These are phyloP conservation scores for Rutidosis leptorrhynchoides DNA, from an alignment of 129 eudicot genomes.

Conservation along the genomic window DNA sequence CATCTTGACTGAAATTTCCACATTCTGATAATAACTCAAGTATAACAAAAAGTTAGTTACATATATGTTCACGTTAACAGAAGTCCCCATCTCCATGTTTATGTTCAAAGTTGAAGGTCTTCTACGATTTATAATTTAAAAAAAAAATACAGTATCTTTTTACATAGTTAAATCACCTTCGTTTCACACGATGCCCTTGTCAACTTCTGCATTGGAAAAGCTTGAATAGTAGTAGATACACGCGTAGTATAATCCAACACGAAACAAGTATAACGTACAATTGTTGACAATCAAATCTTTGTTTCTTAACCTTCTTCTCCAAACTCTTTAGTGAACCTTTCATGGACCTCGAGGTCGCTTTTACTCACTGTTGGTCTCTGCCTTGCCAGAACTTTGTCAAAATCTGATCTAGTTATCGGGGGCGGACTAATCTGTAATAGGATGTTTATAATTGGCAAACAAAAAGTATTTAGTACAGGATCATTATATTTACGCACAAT, in stretches of 20 bases:
- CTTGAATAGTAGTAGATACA: neutral
- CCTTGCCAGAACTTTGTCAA: conserved; percentile 69
- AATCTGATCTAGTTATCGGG: conserved; percentile 67
- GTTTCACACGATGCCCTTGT: too few relatives aligned
- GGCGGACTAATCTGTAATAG: conserved; percentile 78
- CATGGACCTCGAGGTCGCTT: conserved; percentile 84
- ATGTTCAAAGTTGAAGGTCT: too few relatives aligned
- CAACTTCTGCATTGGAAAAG: neutral
- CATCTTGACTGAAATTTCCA: too few relatives aligned
- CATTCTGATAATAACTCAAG: too few relatives aligned
- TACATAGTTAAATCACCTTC: too few relatives aligned
- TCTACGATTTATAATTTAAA: too few relatives aligned
- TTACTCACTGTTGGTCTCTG: conserved; percentile 35
- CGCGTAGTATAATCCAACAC: conserved; percentile 4
- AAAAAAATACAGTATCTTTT: too few relatives aligned
- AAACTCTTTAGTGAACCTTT: conserved; percentile 85
- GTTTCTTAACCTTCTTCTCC: conserved; percentile 84
- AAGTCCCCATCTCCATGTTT: too few relatives aligned
- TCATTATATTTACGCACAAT: neutral
- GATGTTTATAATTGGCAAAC: neutral
- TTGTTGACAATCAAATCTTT: conserved; percentile 15
- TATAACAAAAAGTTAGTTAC: too few relatives aligned
- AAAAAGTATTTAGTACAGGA: neutral
- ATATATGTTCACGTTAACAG: too few relatives aligned
- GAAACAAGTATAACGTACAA: conserved; percentile 12